These are phyloP conservation scores for Collybia mongolica DNA, from an alignment of 768 basidiomycete species.

Conservation along the genomic window DNA sequence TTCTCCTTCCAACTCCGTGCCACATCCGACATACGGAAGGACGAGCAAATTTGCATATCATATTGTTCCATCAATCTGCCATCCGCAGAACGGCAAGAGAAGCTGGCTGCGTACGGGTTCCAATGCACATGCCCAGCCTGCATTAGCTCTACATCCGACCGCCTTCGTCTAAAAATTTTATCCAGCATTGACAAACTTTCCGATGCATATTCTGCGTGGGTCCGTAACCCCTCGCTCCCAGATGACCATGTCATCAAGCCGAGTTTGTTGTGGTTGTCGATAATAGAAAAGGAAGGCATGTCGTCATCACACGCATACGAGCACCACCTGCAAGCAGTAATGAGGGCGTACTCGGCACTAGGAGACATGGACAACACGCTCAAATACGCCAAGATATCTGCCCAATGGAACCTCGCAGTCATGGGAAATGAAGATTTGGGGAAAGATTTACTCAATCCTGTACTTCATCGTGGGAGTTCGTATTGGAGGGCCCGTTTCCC, in stretches of 20 bases:
- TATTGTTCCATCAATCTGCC: background rate
- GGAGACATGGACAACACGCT: background rate
- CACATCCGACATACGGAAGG: background rate
- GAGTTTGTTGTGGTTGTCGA: background rate
- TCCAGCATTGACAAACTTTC: background rate
- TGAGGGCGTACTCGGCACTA: background rate
- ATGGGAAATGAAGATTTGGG: too few relatives aligned
- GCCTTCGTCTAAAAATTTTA: background rate
- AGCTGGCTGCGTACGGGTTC: background rate
- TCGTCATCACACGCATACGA: background rate
- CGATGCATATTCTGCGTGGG: background rate
- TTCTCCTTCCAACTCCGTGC: conserved; percentile 1
- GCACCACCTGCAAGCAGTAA: background rate
- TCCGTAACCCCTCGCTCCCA: background rate
- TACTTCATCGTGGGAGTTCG: too few relatives aligned
- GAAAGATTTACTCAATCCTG: too few relatives aligned
- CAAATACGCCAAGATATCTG: background rate
- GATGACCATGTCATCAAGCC: background rate
- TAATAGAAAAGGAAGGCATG: background rate
- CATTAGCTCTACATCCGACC: background rate
- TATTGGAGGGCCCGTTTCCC: too few relatives aligned
- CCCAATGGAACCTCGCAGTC: too few relatives aligned
- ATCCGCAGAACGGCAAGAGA: background rate
- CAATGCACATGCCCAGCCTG: background rate
- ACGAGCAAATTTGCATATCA: background rate